phyloP scores from a whole-genome alignment of 306 rosid genomes.

The Echinosophora koreensis region DNA sequence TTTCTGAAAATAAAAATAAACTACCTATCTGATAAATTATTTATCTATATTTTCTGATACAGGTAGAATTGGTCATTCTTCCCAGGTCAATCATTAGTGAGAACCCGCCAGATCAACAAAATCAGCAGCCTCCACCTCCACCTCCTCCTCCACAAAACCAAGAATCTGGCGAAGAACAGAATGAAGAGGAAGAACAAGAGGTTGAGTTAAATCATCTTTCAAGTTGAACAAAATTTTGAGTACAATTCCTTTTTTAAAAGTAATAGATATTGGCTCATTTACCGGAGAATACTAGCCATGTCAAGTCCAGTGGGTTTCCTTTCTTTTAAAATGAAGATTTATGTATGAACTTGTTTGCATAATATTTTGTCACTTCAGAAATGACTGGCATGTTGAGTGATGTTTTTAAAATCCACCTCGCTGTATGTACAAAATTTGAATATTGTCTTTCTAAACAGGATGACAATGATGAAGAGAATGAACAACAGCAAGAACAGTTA shows the following conservation, averaged over 20 bases:
- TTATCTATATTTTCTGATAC: conserved; percentile 48
- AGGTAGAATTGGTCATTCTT: conserved; percentile 96
- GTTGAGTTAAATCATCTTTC: conserved; percentile 53
- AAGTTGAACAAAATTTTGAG: conserved; percentile 33
- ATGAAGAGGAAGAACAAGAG: conserved; percentile 89
- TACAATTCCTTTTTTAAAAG: conserved; percentile 3
- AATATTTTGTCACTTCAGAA: conserved; percentile 25
- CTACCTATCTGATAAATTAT: conserved; percentile 8
- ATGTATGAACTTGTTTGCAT: conserved; percentile 35
- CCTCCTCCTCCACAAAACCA: conserved; percentile 98
- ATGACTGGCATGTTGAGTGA: neutral
- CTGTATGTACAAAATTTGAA: conserved; percentile 22
- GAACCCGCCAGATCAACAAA: conserved; percentile 91
- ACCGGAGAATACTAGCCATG: conserved; percentile 32
- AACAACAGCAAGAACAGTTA: conserved; percentile 80
- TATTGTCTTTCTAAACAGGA: conserved; percentile 63
- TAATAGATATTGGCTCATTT: conserved; percentile 28
- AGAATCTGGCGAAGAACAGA: conserved; percentile 84
- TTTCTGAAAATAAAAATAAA: conserved; percentile 37
- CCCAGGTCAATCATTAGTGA: conserved; percentile 83
- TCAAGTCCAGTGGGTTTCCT: conserved; percentile 37
- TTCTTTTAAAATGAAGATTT: conserved; percentile 39
- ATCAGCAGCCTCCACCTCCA: conserved; percentile 97
- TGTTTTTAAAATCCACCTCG: conserved; percentile 32
- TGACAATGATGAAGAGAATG: conserved; percentile 82